phyloP scores from a whole-genome alignment of 225 moss, liverwort and hornwort genomes.

The Neckera pumila region DNA sequence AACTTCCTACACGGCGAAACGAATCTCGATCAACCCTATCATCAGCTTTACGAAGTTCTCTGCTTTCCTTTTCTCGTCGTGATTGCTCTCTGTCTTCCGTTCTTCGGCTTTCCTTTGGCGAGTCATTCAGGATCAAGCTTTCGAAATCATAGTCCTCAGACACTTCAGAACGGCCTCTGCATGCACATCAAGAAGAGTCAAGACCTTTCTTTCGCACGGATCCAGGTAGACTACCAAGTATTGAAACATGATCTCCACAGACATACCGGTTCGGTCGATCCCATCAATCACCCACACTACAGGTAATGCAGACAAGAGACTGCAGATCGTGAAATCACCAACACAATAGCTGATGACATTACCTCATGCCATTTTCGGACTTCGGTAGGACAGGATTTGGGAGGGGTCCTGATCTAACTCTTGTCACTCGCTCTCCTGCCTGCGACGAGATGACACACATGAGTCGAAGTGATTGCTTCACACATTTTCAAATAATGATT shows the following conservation, averaged over 20 bases:
- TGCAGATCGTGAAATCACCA: background rate
- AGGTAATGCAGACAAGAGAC: background rate
- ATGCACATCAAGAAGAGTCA: background rate
- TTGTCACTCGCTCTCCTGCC: constrained; percentile 49
- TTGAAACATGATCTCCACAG: background rate
- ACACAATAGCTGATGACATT: background rate
- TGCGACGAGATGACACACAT: background rate
- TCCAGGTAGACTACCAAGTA: background rate
- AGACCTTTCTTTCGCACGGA: background rate
- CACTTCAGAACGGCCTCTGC: constrained; percentile 56
- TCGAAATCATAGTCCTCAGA: constrained; percentile 39
- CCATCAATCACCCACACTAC: background rate
- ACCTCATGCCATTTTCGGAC: constrained; percentile 36
- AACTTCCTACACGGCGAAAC: constrained; percentile 22
- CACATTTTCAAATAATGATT: background rate
- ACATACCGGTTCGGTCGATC: background rate
- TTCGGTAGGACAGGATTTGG: constrained; percentile 32
- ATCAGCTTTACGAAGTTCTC: constrained; percentile 21
- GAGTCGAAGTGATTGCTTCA: background rate
- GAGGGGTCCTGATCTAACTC: constrained; percentile 53
- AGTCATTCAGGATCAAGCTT: constrained; percentile 26
- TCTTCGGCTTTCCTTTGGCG: constrained; percentile 22
- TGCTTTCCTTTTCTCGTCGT: constrained; percentile 35
- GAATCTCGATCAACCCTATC: constrained; percentile 37
- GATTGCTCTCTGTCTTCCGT: constrained; percentile 25